Conservation (phyloP, 2,329 filamentous ascomycete genomes). For the Fusarium sp. region DNA sequence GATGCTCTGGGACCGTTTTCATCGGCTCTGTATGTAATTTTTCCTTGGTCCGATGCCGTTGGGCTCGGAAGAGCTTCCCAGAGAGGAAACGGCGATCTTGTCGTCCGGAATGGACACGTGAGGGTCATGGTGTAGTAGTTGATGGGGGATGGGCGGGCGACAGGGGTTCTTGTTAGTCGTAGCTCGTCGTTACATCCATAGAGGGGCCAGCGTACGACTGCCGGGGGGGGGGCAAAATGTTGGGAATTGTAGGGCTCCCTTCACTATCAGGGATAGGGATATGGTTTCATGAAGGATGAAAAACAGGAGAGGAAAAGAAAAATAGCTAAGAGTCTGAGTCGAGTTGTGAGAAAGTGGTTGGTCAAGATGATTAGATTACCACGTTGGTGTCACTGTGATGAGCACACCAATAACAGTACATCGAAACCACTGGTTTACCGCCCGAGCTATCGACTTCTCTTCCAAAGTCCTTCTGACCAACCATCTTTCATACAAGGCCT, state of each 20-base stretch:
- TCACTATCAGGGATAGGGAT: neutral
- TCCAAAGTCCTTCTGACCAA: conserved; percentile 17
- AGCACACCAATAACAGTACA: conserved; percentile 27
- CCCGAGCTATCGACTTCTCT: conserved; percentile 8
- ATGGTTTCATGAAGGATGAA: neutral
- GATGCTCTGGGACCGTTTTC: neutral
- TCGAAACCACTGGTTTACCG: conserved; percentile 21
- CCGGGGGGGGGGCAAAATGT: conserved; percentile 29
- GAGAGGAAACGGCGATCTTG: conserved; percentile 42
- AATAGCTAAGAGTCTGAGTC: neutral
- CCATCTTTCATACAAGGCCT: conserved; percentile 31
- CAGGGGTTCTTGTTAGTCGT: conserved; percentile 21
- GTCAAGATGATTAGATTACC: neutral
- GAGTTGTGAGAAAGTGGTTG: conserved; percentile 15
- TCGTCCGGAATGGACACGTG: conserved; percentile 31
- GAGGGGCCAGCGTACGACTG: conserved; percentile 7
- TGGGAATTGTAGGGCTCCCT: conserved; percentile 24
- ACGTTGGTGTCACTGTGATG: conserved; percentile 29
- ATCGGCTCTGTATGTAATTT: conserved; percentile 6
- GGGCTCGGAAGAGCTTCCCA: conserved; percentile 47
- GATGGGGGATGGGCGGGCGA: conserved; percentile 18
- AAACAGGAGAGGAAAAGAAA: neutral
- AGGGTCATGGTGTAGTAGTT: conserved; percentile 24
- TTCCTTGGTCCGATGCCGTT: conserved; percentile 33
- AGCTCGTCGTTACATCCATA: conserved; percentile 16